Evolutionary conservation across 257 asterid species (phyloP), one percentile per base, ranked within the genome.

Genomic region (Jacaranda copaia): DNA sequence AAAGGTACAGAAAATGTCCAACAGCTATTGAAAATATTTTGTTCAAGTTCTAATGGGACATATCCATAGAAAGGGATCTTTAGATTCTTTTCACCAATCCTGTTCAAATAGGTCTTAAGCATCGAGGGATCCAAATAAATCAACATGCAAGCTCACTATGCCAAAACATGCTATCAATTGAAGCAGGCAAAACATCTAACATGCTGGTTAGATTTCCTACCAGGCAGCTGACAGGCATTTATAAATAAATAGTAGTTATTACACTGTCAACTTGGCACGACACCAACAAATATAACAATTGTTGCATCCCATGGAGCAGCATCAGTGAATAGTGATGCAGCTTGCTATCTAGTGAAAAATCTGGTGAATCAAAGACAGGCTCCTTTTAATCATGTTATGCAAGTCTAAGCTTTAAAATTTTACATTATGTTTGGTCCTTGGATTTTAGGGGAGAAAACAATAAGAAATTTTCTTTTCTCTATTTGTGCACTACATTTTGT

Each of bases 41-140:
- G 16, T 38, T 58, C 40, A 15, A 11, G 14, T 39, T 40, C 65
- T 55, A 65, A 40, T 74, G 12, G 62, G 3, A 14, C 53, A 68
- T 51, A 15, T 53, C 35, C 19, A 2, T 10, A 43, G n/a, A 53
- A 48, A 74, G 15, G 62, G 39, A 61, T 11, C 59, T 13, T 42
- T 3, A 9, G 12, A 14, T 46, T 61, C 59, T 57, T 57, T 43
- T 56, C 35, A 68, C 73, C 35, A 13, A 4, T 15, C 36, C 10
- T 67, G 75, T 66, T 16, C 74, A 57, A 11, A 55, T 42, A 65
- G 56, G 36, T 42, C 20, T 15, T 18, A 55, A 25, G 48, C 52
- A 55, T 55, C 16, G 12, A 56, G 46, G 60, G 15, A 25, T 67
- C 13, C 10, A 53, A 15, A 38, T 20, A 9, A 46, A 73, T 32